phyloP scores from a whole-genome alignment of 306 rosid species.

The Cucurbita maxima region DNA sequence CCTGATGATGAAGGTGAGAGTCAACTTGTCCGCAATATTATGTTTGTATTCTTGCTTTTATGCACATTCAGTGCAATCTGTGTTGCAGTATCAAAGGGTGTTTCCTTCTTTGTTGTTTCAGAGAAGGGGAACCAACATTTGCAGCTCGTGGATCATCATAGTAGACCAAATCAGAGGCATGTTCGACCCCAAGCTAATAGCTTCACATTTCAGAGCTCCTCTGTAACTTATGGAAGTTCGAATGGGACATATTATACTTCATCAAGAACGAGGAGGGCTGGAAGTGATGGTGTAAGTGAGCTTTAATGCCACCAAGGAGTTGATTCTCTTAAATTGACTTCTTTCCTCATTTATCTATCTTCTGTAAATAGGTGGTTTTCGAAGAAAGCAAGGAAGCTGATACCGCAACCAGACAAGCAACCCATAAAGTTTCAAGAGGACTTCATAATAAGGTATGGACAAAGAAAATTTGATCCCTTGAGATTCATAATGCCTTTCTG shows the following conservation, averaged over 20 bases:
- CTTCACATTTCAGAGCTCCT: constrained; percentile 72
- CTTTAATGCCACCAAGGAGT: background rate
- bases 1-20: constrained; percentile 61
- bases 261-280: constrained; percentile 49
- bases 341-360: constrained; percentile 11
- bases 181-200: constrained; percentile 45
- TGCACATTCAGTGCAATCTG: background rate
- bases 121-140: constrained; percentile 36
- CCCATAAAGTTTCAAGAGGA: constrained; percentile 51
- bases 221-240: constrained; percentile 51
- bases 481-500: background rate
- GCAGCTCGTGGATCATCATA: constrained; percentile 18
- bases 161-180: constrained; percentile 7
- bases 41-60: background rate
- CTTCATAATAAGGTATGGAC: constrained; percentile 48
- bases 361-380: constrained; percentile 37
- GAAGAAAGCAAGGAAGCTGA: constrained; percentile 88
- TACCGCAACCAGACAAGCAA: constrained; percentile 48
- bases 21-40: constrained; percentile 7
- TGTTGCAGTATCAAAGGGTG: background rate
- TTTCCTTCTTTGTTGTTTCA: constrained; percentile 12
- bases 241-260: constrained; percentile 56
- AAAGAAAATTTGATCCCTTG: background rate
- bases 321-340: background rate
- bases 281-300: constrained; percentile 76